Percentiles rank a stretch among this genome's conserved stretches.
Conservation (phyloP, 192 early-diverging fungal species). For the Coemansia sp. region DNA sequence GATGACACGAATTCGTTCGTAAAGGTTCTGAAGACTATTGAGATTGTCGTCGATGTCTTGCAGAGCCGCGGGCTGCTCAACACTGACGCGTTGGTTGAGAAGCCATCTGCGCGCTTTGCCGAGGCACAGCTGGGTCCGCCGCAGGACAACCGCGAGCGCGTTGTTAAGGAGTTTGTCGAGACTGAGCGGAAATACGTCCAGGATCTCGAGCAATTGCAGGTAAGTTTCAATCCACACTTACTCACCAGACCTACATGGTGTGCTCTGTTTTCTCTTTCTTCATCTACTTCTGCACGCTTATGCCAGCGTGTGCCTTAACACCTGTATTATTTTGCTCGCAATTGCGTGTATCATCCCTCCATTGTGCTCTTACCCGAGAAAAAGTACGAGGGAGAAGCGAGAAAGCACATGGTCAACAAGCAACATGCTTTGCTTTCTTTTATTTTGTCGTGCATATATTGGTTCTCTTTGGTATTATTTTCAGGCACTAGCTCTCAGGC, state of each 20-base stretch:
- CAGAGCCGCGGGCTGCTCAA: slow-evolving; percentile 57
- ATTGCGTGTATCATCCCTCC: background rate
- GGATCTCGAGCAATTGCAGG: slow-evolving; percentile 81
- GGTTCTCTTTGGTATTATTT: background rate
- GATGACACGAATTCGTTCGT: slow-evolving; percentile 97
- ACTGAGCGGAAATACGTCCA: slow-evolving; percentile 92
- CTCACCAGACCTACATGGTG: background rate
- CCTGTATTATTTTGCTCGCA: background rate
- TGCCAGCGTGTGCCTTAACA: background rate
- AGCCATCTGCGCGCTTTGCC: slow-evolving; percentile 52
- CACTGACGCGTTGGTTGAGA: slow-evolving; percentile 28
- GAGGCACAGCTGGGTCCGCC: slow-evolving; percentile 59
- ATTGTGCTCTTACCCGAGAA: background rate
- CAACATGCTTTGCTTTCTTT: background rate
- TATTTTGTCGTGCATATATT: slow-evolving; percentile 1
- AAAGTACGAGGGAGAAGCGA: too few relatives aligned
- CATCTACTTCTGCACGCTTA: too few relatives aligned
- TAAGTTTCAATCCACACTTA: slow-evolving; percentile 20
- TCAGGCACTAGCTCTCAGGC: background rate
- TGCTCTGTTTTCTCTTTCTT: background rate
- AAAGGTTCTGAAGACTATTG: slow-evolving; percentile 88
- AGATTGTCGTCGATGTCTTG: slow-evolving; percentile 72
- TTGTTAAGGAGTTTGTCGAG: slow-evolving; percentile 85
- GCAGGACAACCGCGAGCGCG: slow-evolving; percentile 83
- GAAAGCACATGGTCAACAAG: too few relatives aligned